These are phyloP conservation scores for Ambrosia hybrid DNA, from an alignment of 140 eudicot genomes.

Conservation along the genomic window DNA sequence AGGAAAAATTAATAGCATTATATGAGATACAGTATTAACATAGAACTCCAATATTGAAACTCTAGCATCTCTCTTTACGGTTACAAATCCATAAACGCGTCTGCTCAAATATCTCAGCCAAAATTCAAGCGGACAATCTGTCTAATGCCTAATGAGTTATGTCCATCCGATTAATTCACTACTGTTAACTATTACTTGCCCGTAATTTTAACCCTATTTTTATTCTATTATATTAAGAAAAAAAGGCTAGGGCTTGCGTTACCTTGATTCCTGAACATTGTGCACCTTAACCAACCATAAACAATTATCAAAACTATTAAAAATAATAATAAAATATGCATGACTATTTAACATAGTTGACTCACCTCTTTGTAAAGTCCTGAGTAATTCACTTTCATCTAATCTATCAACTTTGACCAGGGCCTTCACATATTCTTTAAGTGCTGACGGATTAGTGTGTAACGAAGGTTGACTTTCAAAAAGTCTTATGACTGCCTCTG, in stretches of 20 bases:
- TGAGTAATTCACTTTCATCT: constrained; percentile 79
- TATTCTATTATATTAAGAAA: too few relatives aligned
- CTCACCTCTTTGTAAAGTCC: constrained; percentile 87
- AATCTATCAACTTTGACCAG: constrained; percentile 76
- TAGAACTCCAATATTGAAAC: not conserved
- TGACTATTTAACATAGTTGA: not conserved
- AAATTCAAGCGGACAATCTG: not conserved
- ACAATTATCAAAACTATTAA: too few relatives aligned
- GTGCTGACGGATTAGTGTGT: constrained; percentile 70
- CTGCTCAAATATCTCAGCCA: not conserved
- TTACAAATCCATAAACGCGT: not conserved
- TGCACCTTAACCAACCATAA: too few relatives aligned
- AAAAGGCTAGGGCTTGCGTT: too few relatives aligned
- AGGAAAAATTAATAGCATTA: not conserved
- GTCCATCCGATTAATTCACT: not conserved
- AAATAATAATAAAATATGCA: too few relatives aligned
- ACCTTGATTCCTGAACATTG: too few relatives aligned
- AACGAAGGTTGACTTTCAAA: constrained; percentile 85
- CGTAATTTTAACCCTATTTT: not conserved
- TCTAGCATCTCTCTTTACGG: not conserved
- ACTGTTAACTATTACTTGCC: not conserved
- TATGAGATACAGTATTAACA: not conserved
- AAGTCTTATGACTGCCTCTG: constrained; percentile 84
- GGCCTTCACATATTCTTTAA: constrained; percentile 86
- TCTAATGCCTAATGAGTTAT: not conserved